Base-by-base conservation (phyloP, 2,329 filamentous ascomycete genomes). In the Trichoderma asperellum region DNA sequence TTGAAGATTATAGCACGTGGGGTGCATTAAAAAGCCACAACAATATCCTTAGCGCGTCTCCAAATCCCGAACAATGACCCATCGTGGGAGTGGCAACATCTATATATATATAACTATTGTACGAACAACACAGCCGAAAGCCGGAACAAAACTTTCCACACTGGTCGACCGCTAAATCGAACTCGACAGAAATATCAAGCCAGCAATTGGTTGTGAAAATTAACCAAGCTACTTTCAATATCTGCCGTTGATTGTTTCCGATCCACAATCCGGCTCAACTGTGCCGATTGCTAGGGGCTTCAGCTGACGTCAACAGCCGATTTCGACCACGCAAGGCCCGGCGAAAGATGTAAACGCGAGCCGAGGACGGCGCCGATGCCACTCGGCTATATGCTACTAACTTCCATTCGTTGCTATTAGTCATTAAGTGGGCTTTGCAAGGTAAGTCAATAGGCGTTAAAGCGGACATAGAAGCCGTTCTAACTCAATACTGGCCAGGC, bases 21-120 rank as follows among this genome's bases (percentile, higher is more conserved):
- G 35, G 63, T 49, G 24, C 56, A 56, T 69, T 29, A 11, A 37
- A 37, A 29, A 8, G 37, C 24, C 21, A 32, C 21, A 2, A 21
- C 16, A 40, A 21, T 21, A 27, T 59, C 37, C 16, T 24, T 59
- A 52, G 63, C 63, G 63, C 40, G 52, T 58, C 55, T 37, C 29
- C 16, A 59, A 8, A 56, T 59, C 32, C 61, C 40, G 66, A 63
- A 47, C 71, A 71, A 21, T 68, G 43, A 35, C 47, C 40, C 37
- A 67, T 27, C 49, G 70, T 12, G 71, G 55, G 43, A 75, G 74
- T 32, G 55, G 24, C n/a, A 52, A 16, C 57, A 73, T 74, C 55
- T 37, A 65, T 58, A 37, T 66, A 37, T 66, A 67, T 67, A 67
- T 67, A 67, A 47, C 49, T 47, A 47, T 43, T 43, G 6, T 4